phyloP scores from a whole-genome alignment of 2,329 filamentous ascomycete species.

The Endothia cerciana region DNA sequence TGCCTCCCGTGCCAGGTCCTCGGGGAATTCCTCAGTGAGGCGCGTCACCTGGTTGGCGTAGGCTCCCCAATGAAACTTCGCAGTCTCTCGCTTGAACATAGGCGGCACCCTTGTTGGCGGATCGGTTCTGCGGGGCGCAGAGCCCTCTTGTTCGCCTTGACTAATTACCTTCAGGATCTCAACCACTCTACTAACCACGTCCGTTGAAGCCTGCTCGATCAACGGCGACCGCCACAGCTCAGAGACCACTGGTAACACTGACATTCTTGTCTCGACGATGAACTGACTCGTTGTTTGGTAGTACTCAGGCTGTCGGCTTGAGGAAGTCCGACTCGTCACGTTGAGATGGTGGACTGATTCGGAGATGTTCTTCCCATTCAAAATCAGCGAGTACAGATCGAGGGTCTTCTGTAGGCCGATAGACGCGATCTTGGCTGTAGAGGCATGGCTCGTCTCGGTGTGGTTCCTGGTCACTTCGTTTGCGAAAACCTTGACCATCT shows the following conservation, averaged over 20 bases:
- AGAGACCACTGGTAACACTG: conserved; percentile 74
- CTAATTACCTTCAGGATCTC: conserved; percentile 82
- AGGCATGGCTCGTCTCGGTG: conserved; percentile 47
- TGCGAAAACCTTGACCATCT: conserved; percentile 71
- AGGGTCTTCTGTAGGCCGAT: conserved; percentile 80
- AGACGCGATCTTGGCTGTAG: conserved; percentile 51
- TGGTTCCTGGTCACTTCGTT: conserved; percentile 53
- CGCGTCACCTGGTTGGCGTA: conserved; percentile 38
- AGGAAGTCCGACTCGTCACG: conserved; percentile 42
- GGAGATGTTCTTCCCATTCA: conserved; percentile 76
- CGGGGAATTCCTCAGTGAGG: conserved; percentile 51
- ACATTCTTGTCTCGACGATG: conserved; percentile 81
- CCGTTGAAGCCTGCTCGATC: conserved; percentile 77
- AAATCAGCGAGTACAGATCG: conserved; percentile 76
- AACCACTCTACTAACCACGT: conserved; percentile 77
- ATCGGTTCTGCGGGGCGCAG: conserved; percentile 67
- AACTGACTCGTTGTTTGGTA: conserved; percentile 68
- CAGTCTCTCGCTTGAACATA: conserved; percentile 49
- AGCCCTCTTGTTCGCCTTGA: conserved; percentile 74
- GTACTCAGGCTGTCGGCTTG: conserved; percentile 47
- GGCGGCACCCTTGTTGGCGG: conserved; percentile 34
- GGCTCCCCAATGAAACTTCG: conserved; percentile 53
- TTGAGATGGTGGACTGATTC: conserved; percentile 69
- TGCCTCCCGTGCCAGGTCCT: conserved; percentile 74
- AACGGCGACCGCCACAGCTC: conserved; percentile 85